Base-by-base conservation (phyloP, 805 yeast genomes). In the Kuraishia ogatae region DNA sequence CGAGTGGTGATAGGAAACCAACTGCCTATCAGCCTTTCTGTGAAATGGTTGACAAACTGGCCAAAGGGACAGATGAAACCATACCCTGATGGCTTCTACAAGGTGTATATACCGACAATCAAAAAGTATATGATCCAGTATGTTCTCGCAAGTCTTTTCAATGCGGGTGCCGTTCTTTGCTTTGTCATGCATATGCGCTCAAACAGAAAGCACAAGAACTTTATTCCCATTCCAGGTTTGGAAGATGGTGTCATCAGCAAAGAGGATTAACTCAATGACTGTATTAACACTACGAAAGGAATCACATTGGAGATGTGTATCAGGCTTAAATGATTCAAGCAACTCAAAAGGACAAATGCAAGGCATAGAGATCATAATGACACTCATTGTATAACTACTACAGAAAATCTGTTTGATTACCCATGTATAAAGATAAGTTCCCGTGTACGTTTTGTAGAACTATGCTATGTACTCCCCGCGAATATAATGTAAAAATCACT, bases 1-100 rank as follows among this genome's bases (percentile, higher is more conserved):
- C 74, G 87, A 57, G 75, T 78, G 46, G 82, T 83, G 20, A 87
- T 87, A 64, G 92, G 91, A 20, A 87, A 84, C 61, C 66, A 70
- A 26, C 70, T 87, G 55, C 76, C 85, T 10, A 64, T 87, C 35
- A 75, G 73, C 53, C 75, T 87, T 58, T 81, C 84, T 26, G 77
- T 81, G 20, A 73, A 80, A 55, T 87, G 93, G 93, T 54, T 64
- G 3, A 58, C 56, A 43, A 29, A 53, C 17, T 35, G 52, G 8
- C 39, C 47, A 23, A 20, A 53, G n/a, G 47, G 47, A 19, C 6
- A n/a, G 28, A 21, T n/a, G 29, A 7, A 20, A 13, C 55, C 55
- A 13, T 35, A 39, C 19, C 23, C 49, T 15, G 47, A 28, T 21
- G 59, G 59, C 20, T 57, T 57, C 39, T 53, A 53, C 50, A 52